Percentiles rank a stretch among this genome's conserved stretches.
phyloP scores from a whole-genome alignment of 1,139 yeast genomes.

The Sugiyamaella japonica region DNA sequence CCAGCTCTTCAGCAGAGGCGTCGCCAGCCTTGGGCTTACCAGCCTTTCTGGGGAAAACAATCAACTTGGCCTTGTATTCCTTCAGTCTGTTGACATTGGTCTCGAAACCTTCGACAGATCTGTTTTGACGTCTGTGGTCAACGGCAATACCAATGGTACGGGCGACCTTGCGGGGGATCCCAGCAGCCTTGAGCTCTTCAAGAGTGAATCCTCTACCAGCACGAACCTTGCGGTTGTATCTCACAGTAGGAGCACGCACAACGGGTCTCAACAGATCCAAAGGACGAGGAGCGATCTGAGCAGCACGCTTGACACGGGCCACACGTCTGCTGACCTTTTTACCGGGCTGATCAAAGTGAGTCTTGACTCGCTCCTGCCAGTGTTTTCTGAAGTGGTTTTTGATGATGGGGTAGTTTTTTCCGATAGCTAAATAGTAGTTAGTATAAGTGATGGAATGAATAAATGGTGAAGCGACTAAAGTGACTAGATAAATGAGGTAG shows the following conservation, averaged over 20 bases:
- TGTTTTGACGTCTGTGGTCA: conserved; percentile 99
- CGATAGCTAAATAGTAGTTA: conserved; percentile 64
- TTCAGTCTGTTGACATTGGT: conserved; percentile 93
- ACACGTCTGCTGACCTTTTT: conserved; percentile 96
- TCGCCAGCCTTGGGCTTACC: conserved; percentile 52
- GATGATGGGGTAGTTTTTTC: conserved; percentile 75
- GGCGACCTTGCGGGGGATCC: conserved; percentile 86
- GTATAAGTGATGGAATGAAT: conserved; percentile 5
- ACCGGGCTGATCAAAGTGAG: conserved; percentile 99
- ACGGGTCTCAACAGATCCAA: conserved; percentile 95
- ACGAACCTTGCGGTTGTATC: conserved; percentile 99
- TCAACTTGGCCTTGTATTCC: conserved; percentile 95
- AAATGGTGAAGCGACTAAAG: not conserved
- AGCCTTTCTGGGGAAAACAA: conserved; percentile 89
- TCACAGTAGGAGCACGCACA: conserved; percentile 98
- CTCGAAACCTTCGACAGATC: conserved; percentile 93
- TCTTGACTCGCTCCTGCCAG: conserved; percentile 99
- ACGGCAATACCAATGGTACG: conserved; percentile 98
- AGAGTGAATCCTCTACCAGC: conserved; percentile 99
- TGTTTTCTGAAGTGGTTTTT: conserved; percentile 88
- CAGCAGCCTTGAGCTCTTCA: conserved; percentile 98
- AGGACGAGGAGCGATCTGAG: conserved; percentile 96
- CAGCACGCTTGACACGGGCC: conserved; percentile 93
- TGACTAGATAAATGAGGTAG: no score
- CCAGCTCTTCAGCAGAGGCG: conserved; percentile 67